A percentile compares a stretch with the other conserved stretches of the same genome.
These are phyloP conservation scores for Cucurbita ficifolia DNA, from an alignment of 306 rosid species.

Conservation along the genomic window DNA sequence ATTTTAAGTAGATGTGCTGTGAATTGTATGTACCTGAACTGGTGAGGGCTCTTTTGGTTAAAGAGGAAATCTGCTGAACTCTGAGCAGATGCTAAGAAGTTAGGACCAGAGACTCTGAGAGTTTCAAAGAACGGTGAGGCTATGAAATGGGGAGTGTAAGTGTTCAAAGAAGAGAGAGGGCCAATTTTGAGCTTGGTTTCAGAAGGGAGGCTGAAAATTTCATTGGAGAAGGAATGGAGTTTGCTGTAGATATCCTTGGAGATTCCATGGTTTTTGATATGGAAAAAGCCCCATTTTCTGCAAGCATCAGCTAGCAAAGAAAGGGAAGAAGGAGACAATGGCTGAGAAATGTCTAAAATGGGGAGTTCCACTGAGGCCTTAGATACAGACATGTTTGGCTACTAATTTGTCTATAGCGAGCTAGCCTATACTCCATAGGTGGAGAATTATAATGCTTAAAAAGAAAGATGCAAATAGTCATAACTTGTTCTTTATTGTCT, in stretches of 20 bases:
- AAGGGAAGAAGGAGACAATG: slow-evolving; percentile 39
- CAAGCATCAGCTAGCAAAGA: slow-evolving; percentile 53
- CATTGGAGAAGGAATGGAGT: slow-evolving; percentile 34
- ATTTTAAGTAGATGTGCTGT: background rate
- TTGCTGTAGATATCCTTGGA: slow-evolving; percentile 55
- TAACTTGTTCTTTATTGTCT: background rate
- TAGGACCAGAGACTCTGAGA: slow-evolving; percentile 68
- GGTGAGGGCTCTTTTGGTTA: slow-evolving; percentile 25
- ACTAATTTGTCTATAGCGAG: slow-evolving; percentile 1
- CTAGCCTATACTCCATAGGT: background rate
- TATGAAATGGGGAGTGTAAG: slow-evolving; percentile 84
- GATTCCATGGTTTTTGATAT: slow-evolving; percentile 80
- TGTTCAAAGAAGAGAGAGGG: slow-evolving; percentile 60
- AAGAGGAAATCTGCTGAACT: slow-evolving; percentile 45
- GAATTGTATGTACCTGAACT: slow-evolving; percentile 41
- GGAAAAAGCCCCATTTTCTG: slow-evolving; percentile 88
- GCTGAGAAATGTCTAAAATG: slow-evolving; percentile 63
- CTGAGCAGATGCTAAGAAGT: slow-evolving; percentile 64
- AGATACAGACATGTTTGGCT: slow-evolving; percentile 34
- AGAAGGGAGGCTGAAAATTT: slow-evolving; percentile 55
- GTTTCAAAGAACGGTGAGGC: slow-evolving; percentile 98
- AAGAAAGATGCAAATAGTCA: background rate
- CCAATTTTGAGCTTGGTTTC: slow-evolving; percentile 78
- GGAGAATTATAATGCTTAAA: background rate
- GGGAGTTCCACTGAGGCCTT: slow-evolving; percentile 53